Evolutionary conservation across 2,329 filamentous ascomycete genomes (phyloP), one percentile per base, ranked within the genome.

Genomic region (Exophiala aquamarina): DNA sequence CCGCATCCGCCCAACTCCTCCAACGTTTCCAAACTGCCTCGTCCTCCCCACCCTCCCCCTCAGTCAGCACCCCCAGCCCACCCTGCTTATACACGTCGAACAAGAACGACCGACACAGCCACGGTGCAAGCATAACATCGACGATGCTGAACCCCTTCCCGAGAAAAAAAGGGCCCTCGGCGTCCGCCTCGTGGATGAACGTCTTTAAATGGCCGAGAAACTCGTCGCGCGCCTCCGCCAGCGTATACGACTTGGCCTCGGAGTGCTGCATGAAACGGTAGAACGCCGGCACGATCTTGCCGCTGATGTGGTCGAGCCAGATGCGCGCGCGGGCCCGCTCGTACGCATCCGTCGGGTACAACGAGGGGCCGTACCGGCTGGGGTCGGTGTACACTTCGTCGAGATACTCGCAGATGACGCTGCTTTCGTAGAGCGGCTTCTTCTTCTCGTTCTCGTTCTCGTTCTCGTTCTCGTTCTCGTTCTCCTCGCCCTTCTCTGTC

Each of bases 261-360:
- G 75, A 71, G 39, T 63, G 72, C 55, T 76, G 73, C 52, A 80
- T 60, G 54, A 79, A 79, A 41, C 79, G 78, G 66, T 90, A 87
- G 56, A 85, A 90, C 0, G 72, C 75, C 0, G 87, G 84, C 13
- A 89, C 76, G 47, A 91, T 81, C 40, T 83, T 72, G 7, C 73
- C 77, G 33, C 75, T 80, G 19, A 87, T 76, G 57, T 86, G 89
- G 56, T 91, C 85, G 34, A 83, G 85, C 86, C 86, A 91, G 41
- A 91, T 79, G 23, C 84, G 70, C 23, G 78, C 81, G 18, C 81
- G 66, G 3, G 87, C 87, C 40, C 78, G 73, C 46, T 81, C 74
- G 59, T 88, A 91, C 0, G 80, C 70, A 59, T 72, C 70, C 41
- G 82, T 79, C 0, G 86, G 83, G 3, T 87, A 65, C 3, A 91